A percentile compares a stretch with the other conserved stretches of the same genome.
These are phyloP conservation scores for Sanguinoderma infundibulare DNA, from an alignment of 1,284 basidiomycete species.

Conservation along the genomic window DNA sequence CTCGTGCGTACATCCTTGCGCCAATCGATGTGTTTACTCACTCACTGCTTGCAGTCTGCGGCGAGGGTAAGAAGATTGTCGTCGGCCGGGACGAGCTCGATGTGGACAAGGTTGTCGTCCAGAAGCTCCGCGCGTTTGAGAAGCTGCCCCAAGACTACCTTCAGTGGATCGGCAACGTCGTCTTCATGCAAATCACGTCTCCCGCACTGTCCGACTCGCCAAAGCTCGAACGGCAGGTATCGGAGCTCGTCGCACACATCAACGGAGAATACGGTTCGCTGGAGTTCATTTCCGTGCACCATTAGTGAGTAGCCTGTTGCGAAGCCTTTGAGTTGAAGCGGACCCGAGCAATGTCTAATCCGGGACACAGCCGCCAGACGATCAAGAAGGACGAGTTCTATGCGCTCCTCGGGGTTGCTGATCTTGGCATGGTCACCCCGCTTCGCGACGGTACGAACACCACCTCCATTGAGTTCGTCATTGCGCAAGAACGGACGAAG, in stretches of 20 bases:
- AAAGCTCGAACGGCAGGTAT: slow-evolving; percentile 94
- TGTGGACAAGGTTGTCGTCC: slow-evolving; percentile 96
- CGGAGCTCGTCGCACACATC: slow-evolving; percentile 95
- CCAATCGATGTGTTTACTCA: too few relatives aligned
- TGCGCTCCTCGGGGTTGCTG: slow-evolving; percentile 93
- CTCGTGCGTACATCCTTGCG: slow-evolving; percentile 54
- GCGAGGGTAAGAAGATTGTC: slow-evolving; percentile 96
- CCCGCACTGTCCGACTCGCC: slow-evolving; percentile 95
- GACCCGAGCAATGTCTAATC: neutral
- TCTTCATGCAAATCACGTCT: slow-evolving; percentile 90
- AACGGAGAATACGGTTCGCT: slow-evolving; percentile 96
- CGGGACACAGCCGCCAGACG: slow-evolving; percentile 82
- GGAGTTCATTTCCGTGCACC: slow-evolving; percentile 98
- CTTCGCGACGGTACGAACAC: slow-evolving; percentile 99
- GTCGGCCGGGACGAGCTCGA: slow-evolving; percentile 99
- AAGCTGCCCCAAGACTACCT: slow-evolving; percentile 94
- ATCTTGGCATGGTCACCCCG: slow-evolving; percentile 95
- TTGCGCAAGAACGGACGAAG: slow-evolving; percentile 86
- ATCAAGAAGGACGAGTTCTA: slow-evolving; percentile 99
- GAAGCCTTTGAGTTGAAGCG: neutral
- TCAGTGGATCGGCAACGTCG: slow-evolving; percentile 92
- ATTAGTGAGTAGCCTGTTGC: slow-evolving; percentile 71
- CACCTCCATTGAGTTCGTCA: slow-evolving; percentile 96
- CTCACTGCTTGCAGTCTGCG: slow-evolving; percentile 52
- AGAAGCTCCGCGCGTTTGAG: slow-evolving; percentile 98